phyloP scores from a whole-genome alignment of 2,329 filamentous ascomycete species.

The Penicillium hesseltinei region DNA sequence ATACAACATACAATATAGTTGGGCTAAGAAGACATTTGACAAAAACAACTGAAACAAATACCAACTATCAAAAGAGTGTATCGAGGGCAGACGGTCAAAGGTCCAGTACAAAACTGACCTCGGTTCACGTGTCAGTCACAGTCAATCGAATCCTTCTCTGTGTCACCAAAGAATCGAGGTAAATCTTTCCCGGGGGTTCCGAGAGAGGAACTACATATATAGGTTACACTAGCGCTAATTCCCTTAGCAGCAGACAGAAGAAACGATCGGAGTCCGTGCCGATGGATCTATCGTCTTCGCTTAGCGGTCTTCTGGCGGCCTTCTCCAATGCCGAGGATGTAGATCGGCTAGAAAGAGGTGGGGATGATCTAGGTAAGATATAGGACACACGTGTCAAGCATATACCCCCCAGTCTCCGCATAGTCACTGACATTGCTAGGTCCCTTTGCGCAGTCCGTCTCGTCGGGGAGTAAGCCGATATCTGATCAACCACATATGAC shows the following conservation, averaged over 20 bases:
- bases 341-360: neutral
- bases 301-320: neutral
- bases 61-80: neutral
- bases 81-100: neutral
- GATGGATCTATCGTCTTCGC: slow-evolving; percentile 3
- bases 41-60: neutral
- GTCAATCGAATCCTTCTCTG: neutral
- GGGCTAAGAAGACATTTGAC: neutral
- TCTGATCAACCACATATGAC: slow-evolving; percentile 5
- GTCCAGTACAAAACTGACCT: neutral
- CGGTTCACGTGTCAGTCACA: neutral
- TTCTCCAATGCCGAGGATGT: slow-evolving; percentile 12
- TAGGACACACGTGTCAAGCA: neutral
- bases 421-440: neutral
- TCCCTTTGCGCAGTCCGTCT: neutral
- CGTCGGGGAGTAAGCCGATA: slow-evolving; percentile 1
- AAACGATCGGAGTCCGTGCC: neutral
- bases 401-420: neutral
- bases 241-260: neutral
- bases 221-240: neutral
- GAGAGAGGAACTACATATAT: neutral
- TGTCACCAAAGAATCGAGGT: neutral
- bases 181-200: neutral
- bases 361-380: neutral
- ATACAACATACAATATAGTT: neutral